Conservation (phyloP, 305 asterid species). For the Fraxinus sp. region DNA sequence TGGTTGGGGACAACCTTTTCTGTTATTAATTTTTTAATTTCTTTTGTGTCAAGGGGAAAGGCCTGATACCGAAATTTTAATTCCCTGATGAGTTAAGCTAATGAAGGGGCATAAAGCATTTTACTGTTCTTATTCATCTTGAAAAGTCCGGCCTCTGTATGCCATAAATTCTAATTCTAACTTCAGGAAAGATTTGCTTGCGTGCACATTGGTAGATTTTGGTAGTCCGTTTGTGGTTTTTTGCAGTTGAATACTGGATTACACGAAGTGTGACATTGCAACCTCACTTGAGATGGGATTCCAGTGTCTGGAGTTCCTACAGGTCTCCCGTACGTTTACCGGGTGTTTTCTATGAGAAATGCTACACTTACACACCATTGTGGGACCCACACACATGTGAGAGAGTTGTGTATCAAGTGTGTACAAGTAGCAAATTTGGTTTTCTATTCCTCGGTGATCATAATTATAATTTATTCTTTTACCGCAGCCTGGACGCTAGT, state of each 20-base stretch:
- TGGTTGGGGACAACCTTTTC: neutral
- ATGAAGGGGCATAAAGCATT: neutral
- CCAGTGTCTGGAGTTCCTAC: neutral
- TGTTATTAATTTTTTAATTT: neutral
- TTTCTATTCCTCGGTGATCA: neutral
- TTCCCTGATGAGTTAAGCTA: neutral
- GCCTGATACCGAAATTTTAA: neutral
- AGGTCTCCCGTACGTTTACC: no score
- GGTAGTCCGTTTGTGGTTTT: neutral
- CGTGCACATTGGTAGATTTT: neutral
- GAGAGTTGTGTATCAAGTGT: no score
- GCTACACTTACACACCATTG: no score
- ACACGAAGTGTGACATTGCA: neutral
- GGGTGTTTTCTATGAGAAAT: no score
- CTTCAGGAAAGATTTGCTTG: neutral
- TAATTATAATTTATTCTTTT: neutral
- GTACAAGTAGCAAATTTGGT: no score
- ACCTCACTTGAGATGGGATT: neutral
- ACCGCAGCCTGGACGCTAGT: neutral
- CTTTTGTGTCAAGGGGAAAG: neutral
- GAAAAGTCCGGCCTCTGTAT: neutral
- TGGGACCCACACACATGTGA: no score
- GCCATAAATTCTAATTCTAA: neutral
- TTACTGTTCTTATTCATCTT: neutral
- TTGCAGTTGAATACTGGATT: neutral